Percentiles rank a stretch among this genome's conserved stretches.
Conservation (phyloP, 768 basidiomycete genomes). For the Pleurotus salmoneostramineus region DNA sequence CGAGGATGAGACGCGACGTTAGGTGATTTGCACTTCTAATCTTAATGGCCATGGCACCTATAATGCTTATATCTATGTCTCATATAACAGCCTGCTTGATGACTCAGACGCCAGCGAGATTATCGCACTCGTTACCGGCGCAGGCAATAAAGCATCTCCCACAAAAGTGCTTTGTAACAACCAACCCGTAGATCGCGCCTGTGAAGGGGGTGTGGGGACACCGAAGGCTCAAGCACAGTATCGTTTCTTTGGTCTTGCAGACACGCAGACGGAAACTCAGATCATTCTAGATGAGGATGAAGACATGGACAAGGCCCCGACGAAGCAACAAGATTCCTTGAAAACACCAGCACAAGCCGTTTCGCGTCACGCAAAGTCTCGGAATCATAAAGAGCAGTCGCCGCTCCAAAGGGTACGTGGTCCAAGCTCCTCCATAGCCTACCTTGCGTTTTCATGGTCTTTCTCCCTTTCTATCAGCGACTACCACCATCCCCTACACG, state of each 20-base stretch:
- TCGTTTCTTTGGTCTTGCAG: conserved; percentile 53
- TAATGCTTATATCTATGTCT: background rate
- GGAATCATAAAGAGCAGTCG: background rate
- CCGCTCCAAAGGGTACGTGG: background rate
- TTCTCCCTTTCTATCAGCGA: background rate
- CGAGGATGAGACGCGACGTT: background rate
- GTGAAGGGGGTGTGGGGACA: background rate
- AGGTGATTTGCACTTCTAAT: background rate
- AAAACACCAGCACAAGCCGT: background rate
- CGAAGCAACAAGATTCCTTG: background rate
- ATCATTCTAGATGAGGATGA: conserved; percentile 26
- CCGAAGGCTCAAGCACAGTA: conserved; percentile 26
- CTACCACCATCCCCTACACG: background rate
- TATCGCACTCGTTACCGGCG: conserved; percentile 34
- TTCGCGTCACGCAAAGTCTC: background rate
- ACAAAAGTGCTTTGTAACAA: conserved; percentile 12
- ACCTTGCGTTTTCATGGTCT: background rate
- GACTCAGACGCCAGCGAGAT: conserved; percentile 57
- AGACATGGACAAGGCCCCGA: conserved; percentile 50
- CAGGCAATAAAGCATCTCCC: conserved; percentile 13
- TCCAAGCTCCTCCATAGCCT: background rate
- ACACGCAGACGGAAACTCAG: conserved; percentile 52
- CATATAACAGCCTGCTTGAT: conserved; percentile 30
- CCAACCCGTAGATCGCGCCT: conserved; percentile 16
- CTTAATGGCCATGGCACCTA: background rate